Percentiles rank a stretch among this genome's conserved stretches.
Conservation (phyloP, 495 filamentous ascomycete genomes). For the Polyplosphaeria fusca region DNA sequence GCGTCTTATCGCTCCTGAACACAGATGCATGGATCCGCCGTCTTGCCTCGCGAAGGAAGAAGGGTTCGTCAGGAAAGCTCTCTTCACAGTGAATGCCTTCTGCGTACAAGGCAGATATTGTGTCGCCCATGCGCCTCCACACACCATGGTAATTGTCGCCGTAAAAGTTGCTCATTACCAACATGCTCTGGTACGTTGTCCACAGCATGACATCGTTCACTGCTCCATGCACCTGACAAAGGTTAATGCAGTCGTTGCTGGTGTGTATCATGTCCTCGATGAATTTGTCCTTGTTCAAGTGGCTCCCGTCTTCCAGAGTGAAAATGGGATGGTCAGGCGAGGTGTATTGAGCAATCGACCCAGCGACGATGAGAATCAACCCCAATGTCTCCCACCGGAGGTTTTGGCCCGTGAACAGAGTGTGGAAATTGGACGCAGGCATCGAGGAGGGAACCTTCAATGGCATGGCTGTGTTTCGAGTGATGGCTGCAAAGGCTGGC, state of each 20-base stretch:
- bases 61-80: slow-evolving; percentile 12
- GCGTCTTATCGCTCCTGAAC: slow-evolving; percentile 27
- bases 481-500: slow-evolving; percentile 16
- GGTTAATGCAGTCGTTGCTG: slow-evolving; percentile 27
- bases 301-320: slow-evolving; percentile 12
- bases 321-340: slow-evolving; percentile 26
- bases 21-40: slow-evolving; percentile 16
- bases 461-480: slow-evolving; percentile 14
- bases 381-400: slow-evolving; percentile 31
- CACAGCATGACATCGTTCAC: slow-evolving; percentile 33
- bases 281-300: slow-evolving; percentile 23
- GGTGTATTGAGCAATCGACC: slow-evolving; percentile 21
- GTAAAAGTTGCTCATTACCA: slow-evolving; percentile 26
- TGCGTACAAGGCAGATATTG: slow-evolving; percentile 16
- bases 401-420: slow-evolving; percentile 26
- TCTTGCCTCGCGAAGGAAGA: slow-evolving; percentile 27
- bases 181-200: slow-evolving; percentile 23
- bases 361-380: slow-evolving; percentile 17
- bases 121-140: slow-evolving; percentile 26
- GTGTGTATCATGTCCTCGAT: slow-evolving; percentile 29
- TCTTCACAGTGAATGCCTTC: slow-evolving; percentile 31
- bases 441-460: slow-evolving; percentile 23
- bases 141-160: slow-evolving; percentile 33
- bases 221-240: slow-evolving; percentile 26
- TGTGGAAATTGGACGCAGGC: slow-evolving; percentile 19